Evolutionary conservation across 306 rosid genomes (phyloP).

Genomic region (Acacia acuminata): DNA sequence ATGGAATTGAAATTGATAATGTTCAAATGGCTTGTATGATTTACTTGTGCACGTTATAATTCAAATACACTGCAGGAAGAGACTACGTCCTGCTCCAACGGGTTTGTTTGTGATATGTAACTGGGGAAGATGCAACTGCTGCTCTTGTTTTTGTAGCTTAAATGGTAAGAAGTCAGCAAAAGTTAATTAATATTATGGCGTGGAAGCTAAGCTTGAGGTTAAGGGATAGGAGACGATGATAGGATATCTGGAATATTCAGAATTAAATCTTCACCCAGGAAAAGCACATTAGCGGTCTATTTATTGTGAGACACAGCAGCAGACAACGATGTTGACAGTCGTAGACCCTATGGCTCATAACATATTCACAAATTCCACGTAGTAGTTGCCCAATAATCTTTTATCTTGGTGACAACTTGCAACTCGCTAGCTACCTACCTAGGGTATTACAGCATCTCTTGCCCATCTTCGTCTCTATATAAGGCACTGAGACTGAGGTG

Average conservation of each 20-base stretch:
- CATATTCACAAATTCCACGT: conserved; percentile 37
- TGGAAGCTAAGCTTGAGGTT: conserved; percentile 4
- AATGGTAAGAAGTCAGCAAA: not conserved
- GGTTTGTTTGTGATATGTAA: not conserved
- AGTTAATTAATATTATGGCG: not conserved
- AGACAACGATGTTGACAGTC: conserved; percentile 71
- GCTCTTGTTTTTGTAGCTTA: not conserved
- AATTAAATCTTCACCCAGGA: conserved; percentile 5
- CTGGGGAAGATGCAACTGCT: not conserved
- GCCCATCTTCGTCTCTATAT: conserved; percentile 35
- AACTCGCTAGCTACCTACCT: not conserved
- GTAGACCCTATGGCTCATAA: conserved; percentile 39
- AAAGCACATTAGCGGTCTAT: conserved; percentile 27
- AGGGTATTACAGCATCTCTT: not conserved
- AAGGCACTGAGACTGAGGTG: conserved; percentile 23
- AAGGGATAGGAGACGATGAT: conserved; percentile 7
- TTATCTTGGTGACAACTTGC: conserved; percentile 4
- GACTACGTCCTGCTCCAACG: not conserved
- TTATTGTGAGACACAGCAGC: conserved; percentile 42
- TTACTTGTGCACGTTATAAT: no score
- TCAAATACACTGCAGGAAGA: no score
- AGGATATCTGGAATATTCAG: conserved; percentile 21
- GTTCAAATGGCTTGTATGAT: no score
- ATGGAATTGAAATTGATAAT: not conserved
- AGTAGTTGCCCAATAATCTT: conserved; percentile 24